Evolutionary conservation across 2,329 filamentous ascomycete species (phyloP).

Genomic region (Beauveria asiatica): DNA sequence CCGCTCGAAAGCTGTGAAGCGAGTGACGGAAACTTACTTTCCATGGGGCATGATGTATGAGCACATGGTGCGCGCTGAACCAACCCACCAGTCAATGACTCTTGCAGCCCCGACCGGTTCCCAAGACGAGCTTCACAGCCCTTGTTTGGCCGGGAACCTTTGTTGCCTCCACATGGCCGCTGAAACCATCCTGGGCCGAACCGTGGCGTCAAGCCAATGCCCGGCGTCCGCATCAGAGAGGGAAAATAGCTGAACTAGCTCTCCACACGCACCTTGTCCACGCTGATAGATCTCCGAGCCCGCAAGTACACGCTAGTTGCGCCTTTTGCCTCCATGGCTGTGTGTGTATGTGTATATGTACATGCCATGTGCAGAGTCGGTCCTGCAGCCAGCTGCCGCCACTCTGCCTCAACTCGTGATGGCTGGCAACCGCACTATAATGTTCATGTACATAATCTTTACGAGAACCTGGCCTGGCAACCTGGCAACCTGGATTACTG

Average conservation of each 20-base stretch:
- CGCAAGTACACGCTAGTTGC: background rate
- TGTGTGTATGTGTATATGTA: background rate
- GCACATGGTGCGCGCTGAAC: too few species aligned
- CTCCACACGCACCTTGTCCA: constrained; percentile 2
- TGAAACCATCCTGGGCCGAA: background rate
- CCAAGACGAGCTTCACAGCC: background rate
- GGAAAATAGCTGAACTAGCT: background rate
- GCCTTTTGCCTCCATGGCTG: background rate
- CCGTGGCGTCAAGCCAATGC: background rate
- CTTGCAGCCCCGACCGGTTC: background rate
- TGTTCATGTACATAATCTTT: too few species aligned
- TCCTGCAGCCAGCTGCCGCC: background rate
- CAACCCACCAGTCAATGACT: background rate
- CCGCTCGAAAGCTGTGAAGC: background rate
- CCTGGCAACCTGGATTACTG: background rate
- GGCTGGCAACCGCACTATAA: background rate
- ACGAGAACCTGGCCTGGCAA: background rate
- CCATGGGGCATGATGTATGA: too few species aligned
- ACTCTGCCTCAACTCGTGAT: background rate
- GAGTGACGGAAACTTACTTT: background rate
- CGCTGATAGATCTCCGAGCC: constrained; percentile 2
- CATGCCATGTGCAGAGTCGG: background rate
- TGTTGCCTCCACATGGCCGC: background rate
- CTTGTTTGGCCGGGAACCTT: background rate
- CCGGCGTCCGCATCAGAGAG: background rate